Evolutionary conservation across 2,329 filamentous ascomycete species (phyloP).

Genomic region (Aspergillus sp.): DNA sequence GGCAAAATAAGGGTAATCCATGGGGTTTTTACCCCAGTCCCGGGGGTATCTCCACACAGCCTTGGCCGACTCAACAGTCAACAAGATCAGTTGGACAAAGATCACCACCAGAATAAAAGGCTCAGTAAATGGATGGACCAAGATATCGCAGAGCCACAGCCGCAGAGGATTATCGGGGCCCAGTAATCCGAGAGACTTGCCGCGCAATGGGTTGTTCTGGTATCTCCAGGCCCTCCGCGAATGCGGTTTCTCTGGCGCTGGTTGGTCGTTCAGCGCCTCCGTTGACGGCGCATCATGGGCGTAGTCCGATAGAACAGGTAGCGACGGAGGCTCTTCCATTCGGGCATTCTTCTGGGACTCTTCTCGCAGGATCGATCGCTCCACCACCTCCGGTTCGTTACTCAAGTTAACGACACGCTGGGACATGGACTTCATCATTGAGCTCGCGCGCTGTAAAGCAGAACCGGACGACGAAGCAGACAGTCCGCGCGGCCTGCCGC

Average conservation of each 20-base stretch:
- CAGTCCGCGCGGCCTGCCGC: constrained; percentile 52
- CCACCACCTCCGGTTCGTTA: constrained; percentile 81
- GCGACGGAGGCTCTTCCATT: constrained; percentile 52
- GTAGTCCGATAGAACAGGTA: constrained; percentile 49
- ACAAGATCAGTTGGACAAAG: constrained; percentile 79
- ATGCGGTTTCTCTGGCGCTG: constrained; percentile 31
- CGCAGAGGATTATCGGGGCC: constrained; percentile 73
- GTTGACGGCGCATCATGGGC: constrained; percentile 42
- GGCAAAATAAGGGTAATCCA: constrained; percentile 77
- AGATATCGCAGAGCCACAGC: constrained; percentile 71
- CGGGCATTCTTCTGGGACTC: constrained; percentile 50
- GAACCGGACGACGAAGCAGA: constrained; percentile 61
- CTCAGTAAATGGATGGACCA: constrained; percentile 85
- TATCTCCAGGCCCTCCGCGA: constrained; percentile 46
- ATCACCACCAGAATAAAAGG: constrained; percentile 85
- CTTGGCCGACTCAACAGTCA: constrained; percentile 77
- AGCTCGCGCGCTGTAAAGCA: constrained; percentile 68
- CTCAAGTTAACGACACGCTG: constrained; percentile 97
- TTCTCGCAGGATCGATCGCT: constrained; percentile 66
- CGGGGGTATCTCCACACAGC: constrained; percentile 65
- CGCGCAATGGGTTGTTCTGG: constrained; percentile 73
- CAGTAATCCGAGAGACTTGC: constrained; percentile 83
- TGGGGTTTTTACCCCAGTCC: constrained; percentile 63
- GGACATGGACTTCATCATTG: constrained; percentile 82
- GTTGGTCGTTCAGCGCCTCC: constrained; percentile 34